Conservation (phyloP, 257 asterid species). For the Verbena officinalis region DNA sequence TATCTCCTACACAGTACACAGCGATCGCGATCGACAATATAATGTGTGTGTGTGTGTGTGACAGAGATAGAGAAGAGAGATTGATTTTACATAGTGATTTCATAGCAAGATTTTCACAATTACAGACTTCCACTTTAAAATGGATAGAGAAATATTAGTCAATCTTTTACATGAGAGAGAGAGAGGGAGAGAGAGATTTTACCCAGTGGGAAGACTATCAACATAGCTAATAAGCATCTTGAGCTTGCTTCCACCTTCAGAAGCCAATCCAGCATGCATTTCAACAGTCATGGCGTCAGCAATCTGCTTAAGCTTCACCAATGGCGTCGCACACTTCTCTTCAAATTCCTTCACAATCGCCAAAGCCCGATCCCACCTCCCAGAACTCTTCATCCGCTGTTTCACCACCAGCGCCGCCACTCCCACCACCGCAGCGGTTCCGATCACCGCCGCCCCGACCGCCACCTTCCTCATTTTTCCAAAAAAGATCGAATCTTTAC, state of each 20-base stretch:
- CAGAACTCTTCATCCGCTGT: constrained; percentile 65
- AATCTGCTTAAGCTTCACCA: constrained; percentile 56
- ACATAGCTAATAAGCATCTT: constrained; percentile 87
- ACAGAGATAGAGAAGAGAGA: too few relatives aligned
- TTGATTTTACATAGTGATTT: constrained; percentile 2
- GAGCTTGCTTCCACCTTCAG: constrained; percentile 88
- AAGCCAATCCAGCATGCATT: constrained; percentile 87
- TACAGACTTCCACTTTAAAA: neutral
- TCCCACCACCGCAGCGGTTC: constrained; percentile 67
- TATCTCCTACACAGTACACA: neutral
- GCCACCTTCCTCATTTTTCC: constrained; percentile 64
- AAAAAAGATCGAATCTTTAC: constrained; percentile 14
- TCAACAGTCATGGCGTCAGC: constrained; percentile 87
- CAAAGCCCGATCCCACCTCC: constrained; percentile 63
- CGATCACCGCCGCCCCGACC: constrained; percentile 75
- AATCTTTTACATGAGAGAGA: too few relatives aligned
- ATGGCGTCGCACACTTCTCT: constrained; percentile 79
- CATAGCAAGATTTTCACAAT: neutral
- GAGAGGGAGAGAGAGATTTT: neutral
- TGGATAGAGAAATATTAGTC: too few relatives aligned
- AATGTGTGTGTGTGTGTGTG: too few relatives aligned
- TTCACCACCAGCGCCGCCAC: constrained; percentile 67
- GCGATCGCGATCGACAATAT: too few relatives aligned
- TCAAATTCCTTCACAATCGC: constrained; percentile 66
- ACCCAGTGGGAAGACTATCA: constrained; percentile 85